A percentile compares a stretch with the other conserved stretches of the same genome.
phyloP scores from a whole-genome alignment of 306 rosid genomes.

The Lupinus albus region DNA sequence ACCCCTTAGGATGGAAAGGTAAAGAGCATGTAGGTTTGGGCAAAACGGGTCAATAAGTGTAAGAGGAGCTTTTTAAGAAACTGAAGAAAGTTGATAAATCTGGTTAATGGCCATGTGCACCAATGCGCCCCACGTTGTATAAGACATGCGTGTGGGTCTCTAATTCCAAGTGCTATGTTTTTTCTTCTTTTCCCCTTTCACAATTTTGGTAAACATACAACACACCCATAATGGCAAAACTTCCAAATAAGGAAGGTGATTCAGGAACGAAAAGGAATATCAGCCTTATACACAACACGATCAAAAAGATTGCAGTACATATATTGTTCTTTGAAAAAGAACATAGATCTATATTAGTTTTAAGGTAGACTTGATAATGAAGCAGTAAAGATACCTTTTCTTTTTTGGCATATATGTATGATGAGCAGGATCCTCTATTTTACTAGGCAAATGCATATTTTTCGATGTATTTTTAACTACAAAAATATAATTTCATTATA shows the following conservation, averaged over 20 bases:
- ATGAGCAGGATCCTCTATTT: too few relatives aligned
- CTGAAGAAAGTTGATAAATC: slow-evolving; percentile 39
- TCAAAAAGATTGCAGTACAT: slow-evolving; percentile 16
- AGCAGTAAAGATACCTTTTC: slow-evolving; percentile 3
- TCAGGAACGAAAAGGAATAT: slow-evolving; percentile 42
- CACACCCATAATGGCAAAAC: slow-evolving; percentile 40
- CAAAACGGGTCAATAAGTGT: slow-evolving; percentile 34
- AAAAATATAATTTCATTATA: too few relatives aligned
- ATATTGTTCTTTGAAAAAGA: slow-evolving; percentile 30
- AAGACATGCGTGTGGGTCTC: slow-evolving; percentile 78
- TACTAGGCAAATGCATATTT: too few relatives aligned
- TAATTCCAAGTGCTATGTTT: slow-evolving; percentile 44
- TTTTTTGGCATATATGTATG: slow-evolving; percentile 34
- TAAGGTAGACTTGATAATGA: slow-evolving; percentile 26
- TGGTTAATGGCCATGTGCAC: slow-evolving; percentile 69
- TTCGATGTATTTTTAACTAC: too few relatives aligned
- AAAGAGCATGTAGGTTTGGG: slow-evolving; percentile 34
- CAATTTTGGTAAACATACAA: slow-evolving; percentile 50
- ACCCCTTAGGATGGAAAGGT: slow-evolving; percentile 44
- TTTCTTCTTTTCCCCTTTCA: slow-evolving; percentile 39
- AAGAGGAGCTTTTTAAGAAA: slow-evolving; percentile 21
- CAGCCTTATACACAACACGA: slow-evolving; percentile 49
- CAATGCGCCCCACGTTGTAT: slow-evolving; percentile 71
- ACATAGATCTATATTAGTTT: slow-evolving; percentile 32
- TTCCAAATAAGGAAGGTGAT: slow-evolving; percentile 51